Percentiles rank a stretch among this genome's conserved stretches.
Evolutionary conservation across 2,329 filamentous ascomycete species (phyloP).

Genomic region (Alternaria brassicae): DNA sequence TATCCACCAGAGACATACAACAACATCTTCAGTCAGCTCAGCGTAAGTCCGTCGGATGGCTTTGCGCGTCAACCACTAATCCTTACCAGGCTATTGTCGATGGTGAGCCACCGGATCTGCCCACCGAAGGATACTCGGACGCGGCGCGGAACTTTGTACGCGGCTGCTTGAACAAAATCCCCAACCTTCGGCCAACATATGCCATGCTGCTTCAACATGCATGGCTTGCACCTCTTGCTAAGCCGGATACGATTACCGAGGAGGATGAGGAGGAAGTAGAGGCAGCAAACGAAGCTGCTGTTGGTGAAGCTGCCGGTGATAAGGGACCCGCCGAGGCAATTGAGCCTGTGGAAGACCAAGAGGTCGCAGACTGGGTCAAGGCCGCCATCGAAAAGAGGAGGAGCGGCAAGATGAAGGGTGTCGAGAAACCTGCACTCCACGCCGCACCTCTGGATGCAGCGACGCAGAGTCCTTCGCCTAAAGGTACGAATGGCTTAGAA

Average conservation of each 20-base stretch:
- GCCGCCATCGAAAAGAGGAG: conserved; percentile 71
- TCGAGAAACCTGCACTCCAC: conserved; percentile 80
- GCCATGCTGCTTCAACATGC: conserved; percentile 86
- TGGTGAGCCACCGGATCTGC: conserved; percentile 90
- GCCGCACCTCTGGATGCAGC: conserved; percentile 78
- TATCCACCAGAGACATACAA: conserved; percentile 97
- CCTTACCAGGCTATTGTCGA: conserved; percentile 86
- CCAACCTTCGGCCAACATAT: conserved; percentile 92
- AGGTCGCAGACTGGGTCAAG: conserved; percentile 87
- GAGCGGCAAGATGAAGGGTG: conserved; percentile 59
- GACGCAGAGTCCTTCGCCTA: conserved; percentile 55
- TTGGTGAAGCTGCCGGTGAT: conserved; percentile 49
- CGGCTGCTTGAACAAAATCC: conserved; percentile 90
- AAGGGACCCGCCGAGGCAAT: conserved; percentile 35
- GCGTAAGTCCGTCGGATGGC: conserved; percentile 66
- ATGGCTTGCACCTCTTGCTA: conserved; percentile 80
- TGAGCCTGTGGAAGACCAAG: conserved; percentile 68
- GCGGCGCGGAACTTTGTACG: conserved; percentile 85
- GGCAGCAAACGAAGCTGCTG: conserved; percentile 53
- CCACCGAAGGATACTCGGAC: conserved; percentile 77
- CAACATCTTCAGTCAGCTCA: conserved; percentile 97
- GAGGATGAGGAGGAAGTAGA: conserved; percentile 68
- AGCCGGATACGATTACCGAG: conserved; percentile 76
- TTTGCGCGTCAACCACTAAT: conserved; percentile 1
- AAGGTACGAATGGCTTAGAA: conserved; percentile 33